Base-by-base conservation (phyloP, 2,329 filamentous ascomycete genomes). In the Xylariales sp. region DNA sequence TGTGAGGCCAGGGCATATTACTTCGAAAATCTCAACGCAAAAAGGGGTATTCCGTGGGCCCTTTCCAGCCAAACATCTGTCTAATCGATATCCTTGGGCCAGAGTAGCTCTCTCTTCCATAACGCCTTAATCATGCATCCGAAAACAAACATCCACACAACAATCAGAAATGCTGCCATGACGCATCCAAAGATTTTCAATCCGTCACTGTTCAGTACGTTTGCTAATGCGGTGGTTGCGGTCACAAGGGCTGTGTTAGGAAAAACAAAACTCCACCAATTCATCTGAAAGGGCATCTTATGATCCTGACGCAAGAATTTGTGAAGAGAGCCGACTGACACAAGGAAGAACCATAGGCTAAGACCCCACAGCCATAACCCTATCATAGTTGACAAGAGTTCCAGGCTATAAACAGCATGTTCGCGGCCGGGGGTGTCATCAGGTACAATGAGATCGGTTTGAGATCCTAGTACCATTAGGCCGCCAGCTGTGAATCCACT, bases 281-380 rank as follows among this genome's bases (percentile, higher is more conserved):
- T 87, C 85, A 93, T 90, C 14, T 85, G 82, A 54, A 90, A 93
- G 4, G 80, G 74, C 68, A 89, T 78, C 44, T 71, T 75, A 27
- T 74, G 72, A 9, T 74, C 66, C 2, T 65, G 59, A 0, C 71
- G 67, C 15, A 82, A 69, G 38, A 84, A 82, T 21, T 80, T 84
- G 73, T 76, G 84, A 45, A 91, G 76, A 2, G 86, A 86, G 2
- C 85, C 83, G n/a, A 86, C 75, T 1, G 80, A 84, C 9, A 93
- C 81, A 43, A 91, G 68, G 61, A 91, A 91, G 67, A 91, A 93
- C 82, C 87, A 93, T 20, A 88, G 63, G 19, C 85, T 83, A n/a
- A 93, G 65, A 0, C 80, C 87, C 84, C 86, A 93, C 3, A 93
- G 71, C 86, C 86, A 94, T 9, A 93, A 65, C 0, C 81, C 81